phyloP scores from a whole-genome alignment of 805 yeast genomes.

The Kregervanrija delftensis region DNA sequence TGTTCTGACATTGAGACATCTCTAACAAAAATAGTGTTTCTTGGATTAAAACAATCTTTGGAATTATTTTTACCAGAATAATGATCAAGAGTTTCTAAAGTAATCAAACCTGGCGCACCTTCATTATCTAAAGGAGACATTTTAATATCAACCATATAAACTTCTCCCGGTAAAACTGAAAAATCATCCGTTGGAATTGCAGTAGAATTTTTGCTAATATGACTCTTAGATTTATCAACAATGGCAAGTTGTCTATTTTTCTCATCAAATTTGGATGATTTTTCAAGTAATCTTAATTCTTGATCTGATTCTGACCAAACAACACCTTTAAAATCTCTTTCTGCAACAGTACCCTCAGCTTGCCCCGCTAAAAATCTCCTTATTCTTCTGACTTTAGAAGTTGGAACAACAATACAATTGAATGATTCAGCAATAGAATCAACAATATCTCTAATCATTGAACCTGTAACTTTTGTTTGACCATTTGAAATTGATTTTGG shows the following conservation, averaged over 20 bases:
- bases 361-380: constrained; percentile 95
- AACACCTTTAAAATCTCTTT: constrained; percentile 88
- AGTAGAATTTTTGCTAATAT: constrained; percentile 34
- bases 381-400: constrained; percentile 84
- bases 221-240: constrained; percentile 29
- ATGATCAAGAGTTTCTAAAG: constrained; percentile 60
- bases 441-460: constrained; percentile 63
- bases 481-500: constrained; percentile 42
- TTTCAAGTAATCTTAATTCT: constrained; percentile 49
- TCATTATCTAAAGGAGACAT: constrained; percentile 54
- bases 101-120: constrained; percentile 60
- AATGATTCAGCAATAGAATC: constrained; percentile 82
- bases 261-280: constrained; percentile 27
- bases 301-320: constrained; percentile 81
- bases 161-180: constrained; percentile 72
- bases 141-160: constrained; percentile 73
- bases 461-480: constrained; percentile 50
- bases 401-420: constrained; percentile 84
- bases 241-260: constrained; percentile 32
- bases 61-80: constrained; percentile 56
- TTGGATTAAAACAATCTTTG: constrained; percentile 43
- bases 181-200: constrained; percentile 80
- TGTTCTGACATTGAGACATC: constrained; percentile 80
- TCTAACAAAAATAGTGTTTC: constrained; percentile 71
- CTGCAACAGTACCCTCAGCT: constrained; percentile 86